These are phyloP conservation scores for Elymus sibiricus DNA, from an alignment of 176 grass and related monocot genomes.

Conservation along the genomic window DNA sequence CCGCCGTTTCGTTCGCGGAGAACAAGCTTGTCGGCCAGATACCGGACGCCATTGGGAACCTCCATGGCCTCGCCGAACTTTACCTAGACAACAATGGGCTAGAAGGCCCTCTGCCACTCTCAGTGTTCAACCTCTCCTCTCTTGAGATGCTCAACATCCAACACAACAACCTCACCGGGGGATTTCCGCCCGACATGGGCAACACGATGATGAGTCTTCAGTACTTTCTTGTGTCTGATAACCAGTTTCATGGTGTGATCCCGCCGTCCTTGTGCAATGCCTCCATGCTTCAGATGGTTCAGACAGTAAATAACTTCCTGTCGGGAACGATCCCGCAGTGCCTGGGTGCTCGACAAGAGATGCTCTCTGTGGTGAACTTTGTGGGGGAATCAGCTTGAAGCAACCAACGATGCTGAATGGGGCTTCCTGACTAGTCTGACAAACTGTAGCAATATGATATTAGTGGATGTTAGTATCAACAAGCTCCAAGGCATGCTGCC, in stretches of 20 bases:
- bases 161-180: neutral
- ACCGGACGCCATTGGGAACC: neutral
- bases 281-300: conserved; percentile 14
- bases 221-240: neutral
- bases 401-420: conserved; percentile 12
- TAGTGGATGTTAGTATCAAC: neutral
- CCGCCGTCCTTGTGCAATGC: conserved; percentile 22
- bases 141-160: neutral
- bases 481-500: conserved; percentile 2
- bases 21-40: conserved; percentile 11
- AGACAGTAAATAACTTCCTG: conserved; percentile 6
- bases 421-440: conserved; percentile 5
- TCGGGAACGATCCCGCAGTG: conserved; percentile 22
- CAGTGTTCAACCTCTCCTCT: conserved; percentile 21
- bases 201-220: conserved; percentile 5
- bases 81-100: neutral
- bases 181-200: neutral
- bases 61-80: neutral
- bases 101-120: neutral
- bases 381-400: conserved; percentile 14
- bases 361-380: neutral
- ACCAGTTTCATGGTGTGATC: conserved; percentile 14
- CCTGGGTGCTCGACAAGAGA: neutral
- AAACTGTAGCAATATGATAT: conserved; percentile 17
- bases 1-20: neutral